These are phyloP conservation scores for Trematosphaeria pertusa DNA, from an alignment of 2,329 filamentous ascomycete genomes.

Conservation along the genomic window DNA sequence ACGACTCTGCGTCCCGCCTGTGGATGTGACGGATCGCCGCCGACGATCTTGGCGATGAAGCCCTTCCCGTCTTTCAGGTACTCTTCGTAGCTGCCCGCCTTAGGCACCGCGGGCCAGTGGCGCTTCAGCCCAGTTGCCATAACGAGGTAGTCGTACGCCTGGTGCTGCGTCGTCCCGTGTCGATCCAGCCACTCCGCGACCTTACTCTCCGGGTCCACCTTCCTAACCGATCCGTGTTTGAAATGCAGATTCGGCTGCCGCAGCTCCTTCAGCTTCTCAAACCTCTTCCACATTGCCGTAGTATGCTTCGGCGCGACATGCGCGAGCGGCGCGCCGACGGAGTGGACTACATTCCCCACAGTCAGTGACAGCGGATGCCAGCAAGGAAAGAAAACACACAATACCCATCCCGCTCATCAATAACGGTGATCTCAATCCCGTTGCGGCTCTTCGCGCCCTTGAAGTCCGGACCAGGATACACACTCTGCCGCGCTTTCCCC, in stretches of 20 bases:
- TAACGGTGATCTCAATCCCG: slow-evolving; percentile 72
- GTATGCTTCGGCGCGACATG: slow-evolving; percentile 70
- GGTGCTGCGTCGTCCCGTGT: slow-evolving; percentile 52
- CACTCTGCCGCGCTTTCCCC: slow-evolving; percentile 60
- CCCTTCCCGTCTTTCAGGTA: slow-evolving; percentile 68
- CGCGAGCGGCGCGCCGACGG: slow-evolving; percentile 77
- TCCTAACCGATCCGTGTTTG: slow-evolving; percentile 69
- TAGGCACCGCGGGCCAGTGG: slow-evolving; percentile 75
- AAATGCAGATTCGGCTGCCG: slow-evolving; percentile 67
- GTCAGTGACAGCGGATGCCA: slow-evolving; percentile 25
- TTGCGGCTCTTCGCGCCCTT: slow-evolving; percentile 52
- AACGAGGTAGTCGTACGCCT: slow-evolving; percentile 76
- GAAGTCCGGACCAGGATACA: slow-evolving; percentile 45
- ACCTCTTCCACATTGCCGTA: slow-evolving; percentile 73
- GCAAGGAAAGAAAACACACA: slow-evolving; percentile 68
- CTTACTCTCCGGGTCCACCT: slow-evolving; percentile 66
- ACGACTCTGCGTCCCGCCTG: slow-evolving; percentile 61
- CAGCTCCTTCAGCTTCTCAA: slow-evolving; percentile 70
- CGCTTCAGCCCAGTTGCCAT: slow-evolving; percentile 73
- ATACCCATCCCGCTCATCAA: slow-evolving; percentile 83
- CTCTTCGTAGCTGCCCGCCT: slow-evolving; percentile 65
- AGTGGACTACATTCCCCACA: slow-evolving; percentile 65
- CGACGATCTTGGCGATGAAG: slow-evolving; percentile 61
- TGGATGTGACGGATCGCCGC: slow-evolving; percentile 29
- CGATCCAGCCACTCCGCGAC: slow-evolving; percentile 63